These are phyloP conservation scores for Magnolia sinica DNA, from an alignment of 164 flowering plant genomes.

Conservation along the genomic window DNA sequence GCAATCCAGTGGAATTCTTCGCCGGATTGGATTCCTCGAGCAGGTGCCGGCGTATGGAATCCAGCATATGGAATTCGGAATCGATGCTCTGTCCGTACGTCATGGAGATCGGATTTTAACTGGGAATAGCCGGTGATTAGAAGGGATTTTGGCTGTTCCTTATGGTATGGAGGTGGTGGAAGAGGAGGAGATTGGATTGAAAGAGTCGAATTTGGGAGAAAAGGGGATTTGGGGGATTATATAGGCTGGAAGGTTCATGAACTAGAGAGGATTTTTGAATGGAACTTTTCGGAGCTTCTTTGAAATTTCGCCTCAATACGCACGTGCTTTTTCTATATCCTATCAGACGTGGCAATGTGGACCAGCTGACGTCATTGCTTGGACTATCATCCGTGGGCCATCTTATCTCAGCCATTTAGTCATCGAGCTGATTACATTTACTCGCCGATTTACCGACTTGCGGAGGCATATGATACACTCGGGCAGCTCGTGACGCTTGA, in stretches of 20 bases:
- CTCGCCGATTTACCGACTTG: no score
- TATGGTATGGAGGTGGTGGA: neutral
- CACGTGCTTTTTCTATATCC: neutral
- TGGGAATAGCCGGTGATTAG: neutral
- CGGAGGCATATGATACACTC: no score
- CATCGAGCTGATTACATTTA: neutral
- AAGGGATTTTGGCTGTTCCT: neutral
- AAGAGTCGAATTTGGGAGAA: neutral
- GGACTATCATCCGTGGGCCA: neutral
- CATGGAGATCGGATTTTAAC: neutral
- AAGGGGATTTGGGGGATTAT: neutral
- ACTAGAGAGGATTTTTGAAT: neutral
- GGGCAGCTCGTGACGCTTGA: no score
- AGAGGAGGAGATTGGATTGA: no score
- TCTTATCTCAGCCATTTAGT: neutral
- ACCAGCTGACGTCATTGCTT: neutral
- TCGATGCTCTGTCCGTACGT: conserved; percentile 20
- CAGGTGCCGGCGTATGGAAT: conserved; percentile 46
- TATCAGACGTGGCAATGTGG: neutral
- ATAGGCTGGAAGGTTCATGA: neutral
- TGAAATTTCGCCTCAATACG: neutral
- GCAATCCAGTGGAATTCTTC: neutral
- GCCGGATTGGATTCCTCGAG: conserved; percentile 38
- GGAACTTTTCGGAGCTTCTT: neutral
- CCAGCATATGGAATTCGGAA: conserved; percentile 39